These are phyloP conservation scores for Mollisiaceae sp. DNA, from an alignment of 2,329 filamentous ascomycete species.

Conservation along the genomic window DNA sequence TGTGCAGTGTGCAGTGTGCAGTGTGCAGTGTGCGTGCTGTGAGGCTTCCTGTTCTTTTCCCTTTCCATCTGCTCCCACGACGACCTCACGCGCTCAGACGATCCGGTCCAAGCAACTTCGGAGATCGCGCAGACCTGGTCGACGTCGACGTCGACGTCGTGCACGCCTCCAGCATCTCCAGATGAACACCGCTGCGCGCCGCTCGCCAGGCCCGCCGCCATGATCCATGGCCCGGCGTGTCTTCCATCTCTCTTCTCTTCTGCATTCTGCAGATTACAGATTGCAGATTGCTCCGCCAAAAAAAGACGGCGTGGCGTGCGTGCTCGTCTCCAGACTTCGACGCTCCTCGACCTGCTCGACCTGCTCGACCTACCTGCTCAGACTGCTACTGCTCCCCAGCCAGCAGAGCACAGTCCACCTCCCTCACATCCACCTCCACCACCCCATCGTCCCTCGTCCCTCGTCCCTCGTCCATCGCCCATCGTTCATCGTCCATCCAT, in stretches of 20 bases:
- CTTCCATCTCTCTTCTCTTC: neutral
- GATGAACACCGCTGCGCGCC: neutral
- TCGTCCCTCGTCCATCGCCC: too few species aligned
- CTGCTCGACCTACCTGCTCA: too few species aligned
- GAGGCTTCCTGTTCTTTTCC: conserved; percentile 12
- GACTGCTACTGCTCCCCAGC: conserved; percentile 11
- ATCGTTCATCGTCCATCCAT: neutral
- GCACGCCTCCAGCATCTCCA: neutral
- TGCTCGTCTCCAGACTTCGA: conserved; percentile 31
- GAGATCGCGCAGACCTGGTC: conserved; percentile 16
- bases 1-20: too few species aligned
- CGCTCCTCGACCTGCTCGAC: conserved; percentile 12
- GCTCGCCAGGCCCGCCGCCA: neutral
- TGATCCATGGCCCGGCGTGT: neutral
- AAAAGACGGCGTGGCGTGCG: neutral
- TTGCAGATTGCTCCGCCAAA: conserved; percentile 7
- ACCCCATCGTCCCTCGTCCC: neutral
- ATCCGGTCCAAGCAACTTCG: conserved; percentile 18
- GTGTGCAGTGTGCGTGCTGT: too few species aligned
- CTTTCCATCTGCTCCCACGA: neutral
- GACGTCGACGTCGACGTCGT: neutral
- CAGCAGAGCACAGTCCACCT: conserved; percentile 19
- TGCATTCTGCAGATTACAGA: neutral
- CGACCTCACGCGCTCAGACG: conserved; percentile 13
- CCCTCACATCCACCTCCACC: conserved; percentile 10